These are phyloP conservation scores for Aspergillus sp. DNA, from an alignment of 2,329 filamentous ascomycete species.

Conservation along the genomic window DNA sequence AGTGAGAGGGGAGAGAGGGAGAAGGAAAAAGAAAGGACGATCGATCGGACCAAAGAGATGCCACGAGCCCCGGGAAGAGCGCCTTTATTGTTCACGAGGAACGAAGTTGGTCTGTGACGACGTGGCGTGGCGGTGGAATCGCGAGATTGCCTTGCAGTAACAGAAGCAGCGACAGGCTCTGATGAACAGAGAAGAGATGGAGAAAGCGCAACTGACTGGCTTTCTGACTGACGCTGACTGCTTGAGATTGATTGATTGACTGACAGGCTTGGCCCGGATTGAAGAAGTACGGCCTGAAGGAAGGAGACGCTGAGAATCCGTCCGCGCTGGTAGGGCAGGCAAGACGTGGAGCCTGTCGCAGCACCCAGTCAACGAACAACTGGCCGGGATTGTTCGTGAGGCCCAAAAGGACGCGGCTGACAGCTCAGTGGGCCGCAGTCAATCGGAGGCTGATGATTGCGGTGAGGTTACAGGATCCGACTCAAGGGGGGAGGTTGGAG, in stretches of 20 bases:
- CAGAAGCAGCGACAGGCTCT: conserved; percentile 13
- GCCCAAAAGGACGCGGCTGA: conserved; percentile 17
- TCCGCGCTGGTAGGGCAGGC: conserved; percentile 20
- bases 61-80: background rate
- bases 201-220: background rate
- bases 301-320: conserved; percentile 11
- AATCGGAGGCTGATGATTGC: conserved; percentile 32
- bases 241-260: conserved; percentile 10
- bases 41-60: background rate
- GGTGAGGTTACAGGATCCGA: conserved; percentile 19
- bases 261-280: background rate
- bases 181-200: background rate
- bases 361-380: conserved; percentile 18
- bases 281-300: conserved; percentile 6
- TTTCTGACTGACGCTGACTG: conserved; percentile 13
- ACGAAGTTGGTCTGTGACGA: conserved; percentile 6
- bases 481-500: conserved; percentile 10
- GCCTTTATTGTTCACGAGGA: background rate
- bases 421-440: conserved; percentile 24
- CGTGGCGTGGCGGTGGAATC: conserved; percentile 24
- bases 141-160: conserved; percentile 12
- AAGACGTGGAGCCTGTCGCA: conserved; percentile 28
- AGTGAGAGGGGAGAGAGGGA: background rate
- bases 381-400: conserved; percentile 18
- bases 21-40: background rate